Percentiles rank a stretch among this genome's conserved stretches.
phyloP scores from a whole-genome alignment of 768 basidiomycete species.

The Amanita rubescens region DNA sequence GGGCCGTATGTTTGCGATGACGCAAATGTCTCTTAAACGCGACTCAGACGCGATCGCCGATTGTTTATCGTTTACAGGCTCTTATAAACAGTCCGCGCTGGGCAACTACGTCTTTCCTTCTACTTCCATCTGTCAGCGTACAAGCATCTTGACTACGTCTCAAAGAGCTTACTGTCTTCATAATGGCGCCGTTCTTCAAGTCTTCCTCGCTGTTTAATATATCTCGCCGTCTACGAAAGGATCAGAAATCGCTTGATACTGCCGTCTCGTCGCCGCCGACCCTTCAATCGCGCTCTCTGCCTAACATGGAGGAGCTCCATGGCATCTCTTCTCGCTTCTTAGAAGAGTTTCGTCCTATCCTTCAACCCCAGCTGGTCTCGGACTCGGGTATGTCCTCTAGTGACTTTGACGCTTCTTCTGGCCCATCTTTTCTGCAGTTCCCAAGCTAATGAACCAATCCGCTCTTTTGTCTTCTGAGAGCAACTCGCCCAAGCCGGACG shows the following conservation, averaged over 20 bases:
- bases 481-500: not conserved
- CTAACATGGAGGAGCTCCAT: not conserved
- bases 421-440: too few relatives aligned
- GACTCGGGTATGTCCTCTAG: not conserved
- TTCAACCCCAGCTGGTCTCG: not conserved
- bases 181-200: slow-evolving; percentile 5
- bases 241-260: not conserved
- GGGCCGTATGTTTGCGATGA: too few relatives aligned
- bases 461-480: too few relatives aligned
- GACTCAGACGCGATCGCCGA: slow-evolving; percentile 5
- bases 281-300: not conserved
- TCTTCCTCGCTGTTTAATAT: not conserved
- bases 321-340: not conserved
- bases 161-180: not conserved
- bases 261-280: not conserved
- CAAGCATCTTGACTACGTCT: not conserved
- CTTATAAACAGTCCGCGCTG: not conserved
- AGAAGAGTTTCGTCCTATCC: not conserved
- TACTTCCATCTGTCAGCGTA: not conserved
- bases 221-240: not conserved
- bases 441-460: too few relatives aligned
- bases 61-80: not conserved
- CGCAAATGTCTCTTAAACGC: slow-evolving; percentile 1
- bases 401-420: not conserved
- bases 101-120: not conserved